phyloP scores from a whole-genome alignment of 2,329 filamentous ascomycete species.

The Colletotrichum sp. region DNA sequence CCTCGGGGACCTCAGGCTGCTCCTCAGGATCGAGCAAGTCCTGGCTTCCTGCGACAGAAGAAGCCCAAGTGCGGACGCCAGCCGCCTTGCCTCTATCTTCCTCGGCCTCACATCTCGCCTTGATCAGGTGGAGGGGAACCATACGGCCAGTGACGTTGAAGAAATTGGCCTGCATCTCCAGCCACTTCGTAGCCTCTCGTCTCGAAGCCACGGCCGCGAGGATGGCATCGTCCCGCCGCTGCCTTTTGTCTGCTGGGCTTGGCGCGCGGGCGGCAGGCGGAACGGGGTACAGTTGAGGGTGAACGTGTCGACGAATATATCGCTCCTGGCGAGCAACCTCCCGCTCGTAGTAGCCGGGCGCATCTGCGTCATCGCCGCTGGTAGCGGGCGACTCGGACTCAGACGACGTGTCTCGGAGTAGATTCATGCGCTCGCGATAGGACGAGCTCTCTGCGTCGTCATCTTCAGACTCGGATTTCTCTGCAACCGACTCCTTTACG shows the following conservation, averaged over 20 bases:
- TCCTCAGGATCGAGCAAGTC: conserved; percentile 17
- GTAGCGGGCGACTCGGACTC: conserved; percentile 19
- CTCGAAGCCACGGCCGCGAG: conserved; percentile 39
- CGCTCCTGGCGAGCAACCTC: conserved; percentile 28
- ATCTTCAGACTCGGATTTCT: not conserved
- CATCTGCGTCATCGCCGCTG: conserved; percentile 17
- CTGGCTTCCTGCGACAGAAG: conserved; percentile 1
- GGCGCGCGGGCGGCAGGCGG: conserved; percentile 29
- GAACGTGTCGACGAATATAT: conserved; percentile 37
- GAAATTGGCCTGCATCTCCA: conserved; percentile 49
- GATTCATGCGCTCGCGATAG: conserved; percentile 1
- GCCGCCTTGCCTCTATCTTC: conserved; percentile 25
- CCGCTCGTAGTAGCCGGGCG: not conserved
- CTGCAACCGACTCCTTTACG: not conserved
- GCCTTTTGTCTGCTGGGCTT: conserved; percentile 6
- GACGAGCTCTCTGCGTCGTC: conserved; percentile 15
- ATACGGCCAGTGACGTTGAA: conserved; percentile 47
- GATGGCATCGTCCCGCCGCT: conserved; percentile 34
- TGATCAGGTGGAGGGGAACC: conserved; percentile 42
- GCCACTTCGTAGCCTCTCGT: conserved; percentile 37
- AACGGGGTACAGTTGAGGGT: conserved; percentile 33
- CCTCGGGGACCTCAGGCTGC: conserved; percentile 4
- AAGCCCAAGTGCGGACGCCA: conserved; percentile 13
- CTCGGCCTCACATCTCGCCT: conserved; percentile 34
- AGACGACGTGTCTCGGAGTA: conserved; percentile 32